Evolutionary conservation across 2,329 filamentous ascomycete genomes (phyloP).

Genomic region (Alternaria sp.): DNA sequence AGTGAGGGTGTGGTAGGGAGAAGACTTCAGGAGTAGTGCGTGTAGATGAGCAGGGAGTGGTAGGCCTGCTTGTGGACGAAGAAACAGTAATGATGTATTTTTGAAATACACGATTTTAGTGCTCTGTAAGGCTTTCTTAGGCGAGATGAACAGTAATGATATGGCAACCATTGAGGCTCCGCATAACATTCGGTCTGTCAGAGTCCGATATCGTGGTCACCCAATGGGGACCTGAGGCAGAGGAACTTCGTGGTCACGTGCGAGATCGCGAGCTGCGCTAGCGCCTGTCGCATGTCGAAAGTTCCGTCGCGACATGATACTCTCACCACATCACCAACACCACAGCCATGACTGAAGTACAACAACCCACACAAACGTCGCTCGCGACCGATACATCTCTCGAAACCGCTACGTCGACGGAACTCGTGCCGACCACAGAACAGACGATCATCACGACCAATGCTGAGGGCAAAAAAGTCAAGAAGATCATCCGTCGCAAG

Average conservation of each 20-base stretch:
- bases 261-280: slow-evolving; percentile 11
- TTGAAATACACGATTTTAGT: too few species aligned
- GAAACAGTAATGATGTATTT: too few species aligned
- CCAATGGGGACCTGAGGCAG: not conserved
- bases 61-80: too few species aligned
- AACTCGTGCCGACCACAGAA: slow-evolving; percentile 34
- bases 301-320: slow-evolving; percentile 18
- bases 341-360: slow-evolving; percentile 40
- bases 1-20: slow-evolving; percentile 14
- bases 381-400: slow-evolving; percentile 30
- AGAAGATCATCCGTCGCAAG: slow-evolving; percentile 92
- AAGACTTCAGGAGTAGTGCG: too few species aligned
- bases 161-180: not conserved
- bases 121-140: too few species aligned
- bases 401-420: slow-evolving; percentile 28
- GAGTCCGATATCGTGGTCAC: not conserved
- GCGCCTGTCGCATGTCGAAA: slow-evolving; percentile 20
- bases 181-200: not conserved
- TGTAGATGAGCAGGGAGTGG: too few species aligned
- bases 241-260: slow-evolving; percentile 56
- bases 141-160: not conserved
- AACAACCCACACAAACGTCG: slow-evolving; percentile 30
- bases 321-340: not conserved
- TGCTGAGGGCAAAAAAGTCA: slow-evolving; percentile 69
- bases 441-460: slow-evolving; percentile 44